Evolutionary conservation across 2,329 filamentous ascomycete species (phyloP).

Genomic region (Bipolaris cookei): DNA sequence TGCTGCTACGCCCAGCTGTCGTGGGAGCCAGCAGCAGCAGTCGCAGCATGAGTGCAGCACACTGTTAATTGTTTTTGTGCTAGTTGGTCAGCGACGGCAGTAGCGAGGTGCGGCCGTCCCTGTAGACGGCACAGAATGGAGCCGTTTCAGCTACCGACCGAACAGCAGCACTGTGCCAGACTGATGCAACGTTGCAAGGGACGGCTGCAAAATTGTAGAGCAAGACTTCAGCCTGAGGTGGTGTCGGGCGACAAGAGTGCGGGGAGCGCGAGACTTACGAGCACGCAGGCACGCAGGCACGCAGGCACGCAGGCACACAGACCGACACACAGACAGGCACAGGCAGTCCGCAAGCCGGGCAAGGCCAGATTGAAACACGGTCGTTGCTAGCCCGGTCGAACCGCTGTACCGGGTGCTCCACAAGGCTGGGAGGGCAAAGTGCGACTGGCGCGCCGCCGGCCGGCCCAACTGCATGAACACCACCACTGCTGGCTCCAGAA

Average conservation of each 20-base stretch:
- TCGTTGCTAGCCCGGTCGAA: slow-evolving; percentile 30
- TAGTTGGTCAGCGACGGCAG: slow-evolving; percentile 2
- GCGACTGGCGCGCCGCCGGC: slow-evolving; percentile 14
- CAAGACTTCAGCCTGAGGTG: slow-evolving; percentile 15
- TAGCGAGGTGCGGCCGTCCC: slow-evolving; percentile 7
- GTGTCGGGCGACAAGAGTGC: slow-evolving; percentile 26
- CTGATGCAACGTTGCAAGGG: slow-evolving; percentile 20
- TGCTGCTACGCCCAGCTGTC: not conserved
- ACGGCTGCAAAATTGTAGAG: slow-evolving; percentile 11
- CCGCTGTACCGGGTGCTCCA: slow-evolving; percentile 29
- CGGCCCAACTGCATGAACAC: slow-evolving; percentile 18
- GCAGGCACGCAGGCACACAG: not conserved
- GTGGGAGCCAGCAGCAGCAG: not conserved
- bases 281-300: slow-evolving; percentile 11
- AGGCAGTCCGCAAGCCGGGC: not conserved
- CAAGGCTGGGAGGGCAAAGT: slow-evolving; percentile 22
- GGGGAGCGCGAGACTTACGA: slow-evolving; percentile 15
- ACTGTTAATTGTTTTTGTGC: not conserved
- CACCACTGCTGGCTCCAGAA: slow-evolving; percentile 4
- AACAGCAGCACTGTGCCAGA: slow-evolving; percentile 6
- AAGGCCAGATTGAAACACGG: slow-evolving; percentile 28
- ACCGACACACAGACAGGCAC: not conserved
- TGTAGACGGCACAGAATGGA: slow-evolving; percentile 5
- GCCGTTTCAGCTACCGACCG: slow-evolving; percentile 12
- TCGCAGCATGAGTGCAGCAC: not conserved